A percentile compares a stretch with the other conserved stretches of the same genome.
Conservation (phyloP, 495 filamentous ascomycete species). For the Pseudoneurospora amorphoporcata region DNA sequence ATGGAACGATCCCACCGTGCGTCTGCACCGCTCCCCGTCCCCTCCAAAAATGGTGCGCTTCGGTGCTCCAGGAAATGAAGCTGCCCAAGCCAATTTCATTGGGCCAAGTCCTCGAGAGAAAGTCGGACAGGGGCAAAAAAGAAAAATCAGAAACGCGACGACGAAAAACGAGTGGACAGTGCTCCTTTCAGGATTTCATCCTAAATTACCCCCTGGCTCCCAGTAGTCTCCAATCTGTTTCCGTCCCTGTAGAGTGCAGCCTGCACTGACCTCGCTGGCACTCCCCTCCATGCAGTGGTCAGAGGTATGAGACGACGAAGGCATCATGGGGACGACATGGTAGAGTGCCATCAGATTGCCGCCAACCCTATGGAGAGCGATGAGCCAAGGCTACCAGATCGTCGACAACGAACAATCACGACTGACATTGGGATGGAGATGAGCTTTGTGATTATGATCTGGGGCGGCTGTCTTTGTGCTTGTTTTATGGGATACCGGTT, state of each 20-base stretch:
- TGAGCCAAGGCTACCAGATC: neutral
- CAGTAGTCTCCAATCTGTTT: neutral
- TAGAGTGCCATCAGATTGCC: neutral
- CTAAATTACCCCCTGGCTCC: neutral
- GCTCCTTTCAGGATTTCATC: constrained; percentile 1
- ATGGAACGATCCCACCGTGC: neutral
- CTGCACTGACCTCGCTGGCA: neutral
- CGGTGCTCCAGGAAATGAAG: constrained; percentile 15
- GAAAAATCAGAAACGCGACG: constrained; percentile 14
- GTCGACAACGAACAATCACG: neutral
- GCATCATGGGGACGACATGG: neutral
- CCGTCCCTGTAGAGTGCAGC: neutral
- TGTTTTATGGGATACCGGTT: neutral
- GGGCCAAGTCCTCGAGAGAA: constrained; percentile 2
- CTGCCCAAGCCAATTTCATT: constrained; percentile 6
- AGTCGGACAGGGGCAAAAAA: constrained; percentile 11
- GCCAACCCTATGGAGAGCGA: neutral
- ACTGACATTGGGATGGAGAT: neutral
- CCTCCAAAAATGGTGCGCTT: constrained; percentile 6
- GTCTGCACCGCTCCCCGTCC: neutral
- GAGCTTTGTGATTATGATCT: neutral
- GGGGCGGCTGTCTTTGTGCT: neutral
- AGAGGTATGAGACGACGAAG: neutral
- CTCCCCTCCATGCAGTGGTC: neutral
- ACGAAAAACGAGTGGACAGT: constrained; percentile 6